Evolutionary conservation across 495 filamentous ascomycete species (phyloP).

Genomic region (Xanthoparmelia taractica): DNA sequence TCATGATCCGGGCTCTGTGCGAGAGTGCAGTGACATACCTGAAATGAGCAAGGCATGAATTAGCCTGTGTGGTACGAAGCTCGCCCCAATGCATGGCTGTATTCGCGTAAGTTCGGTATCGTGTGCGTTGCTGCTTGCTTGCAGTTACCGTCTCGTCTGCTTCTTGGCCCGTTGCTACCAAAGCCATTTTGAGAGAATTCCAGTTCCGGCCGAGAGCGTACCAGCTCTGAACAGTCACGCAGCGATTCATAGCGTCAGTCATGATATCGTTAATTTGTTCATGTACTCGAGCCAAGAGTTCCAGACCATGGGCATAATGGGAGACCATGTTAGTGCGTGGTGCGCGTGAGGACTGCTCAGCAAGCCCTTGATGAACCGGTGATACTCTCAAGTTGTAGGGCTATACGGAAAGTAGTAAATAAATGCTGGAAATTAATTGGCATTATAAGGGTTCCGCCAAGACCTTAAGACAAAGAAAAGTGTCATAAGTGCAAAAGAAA

Average conservation of each 20-base stretch:
- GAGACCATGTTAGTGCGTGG: not conserved
- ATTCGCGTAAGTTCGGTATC: not conserved
- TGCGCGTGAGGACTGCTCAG: not conserved
- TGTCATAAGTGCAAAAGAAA: not conserved
- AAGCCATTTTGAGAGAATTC: not conserved
- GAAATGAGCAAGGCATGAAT: not conserved
- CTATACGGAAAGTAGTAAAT: not conserved
- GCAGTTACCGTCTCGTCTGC: not conserved
- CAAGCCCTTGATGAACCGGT: not conserved
- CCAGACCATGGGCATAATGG: not conserved
- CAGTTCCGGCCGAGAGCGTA: not conserved
- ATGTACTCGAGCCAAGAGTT: not conserved
- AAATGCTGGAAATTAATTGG: not conserved
- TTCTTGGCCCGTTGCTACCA: not conserved
- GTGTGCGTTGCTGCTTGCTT: not conserved
- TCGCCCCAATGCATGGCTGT: not conserved
- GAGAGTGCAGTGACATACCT: not conserved
- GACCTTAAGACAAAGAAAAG: not conserved
- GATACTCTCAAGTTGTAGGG: not conserved
- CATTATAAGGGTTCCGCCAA: not conserved
- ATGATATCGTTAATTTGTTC: not conserved
- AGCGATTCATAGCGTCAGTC: not conserved
- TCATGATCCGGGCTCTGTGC: not conserved
- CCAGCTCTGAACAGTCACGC: not conserved
- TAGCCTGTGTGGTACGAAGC: not conserved